phyloP scores from a whole-genome alignment of 2,329 filamentous ascomycete genomes.

The Beauveria rudraprayagi region DNA sequence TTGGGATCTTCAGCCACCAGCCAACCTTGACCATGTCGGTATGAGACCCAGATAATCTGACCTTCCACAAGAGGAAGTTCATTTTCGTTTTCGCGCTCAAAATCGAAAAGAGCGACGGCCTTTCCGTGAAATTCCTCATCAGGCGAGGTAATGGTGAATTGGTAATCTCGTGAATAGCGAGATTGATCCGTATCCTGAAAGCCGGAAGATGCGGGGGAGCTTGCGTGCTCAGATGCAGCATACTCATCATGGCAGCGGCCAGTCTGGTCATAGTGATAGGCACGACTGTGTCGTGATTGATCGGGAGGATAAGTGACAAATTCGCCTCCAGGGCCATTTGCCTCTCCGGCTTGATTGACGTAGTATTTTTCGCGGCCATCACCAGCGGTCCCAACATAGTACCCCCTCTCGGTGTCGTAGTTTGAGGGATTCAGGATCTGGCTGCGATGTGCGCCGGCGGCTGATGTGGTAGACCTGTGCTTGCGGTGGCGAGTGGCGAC shows the following conservation, averaged over 20 bases:
- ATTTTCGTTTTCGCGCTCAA: slow-evolving; percentile 91
- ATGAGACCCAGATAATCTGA: slow-evolving; percentile 93
- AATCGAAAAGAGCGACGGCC: slow-evolving; percentile 91
- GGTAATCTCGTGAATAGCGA: slow-evolving; percentile 83
- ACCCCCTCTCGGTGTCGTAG: slow-evolving; percentile 56
- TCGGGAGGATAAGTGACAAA: slow-evolving; percentile 70
- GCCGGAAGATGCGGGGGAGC: slow-evolving; percentile 50
- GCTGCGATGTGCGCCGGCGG: slow-evolving; percentile 36
- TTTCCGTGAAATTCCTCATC: slow-evolving; percentile 98
- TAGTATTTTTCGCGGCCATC: slow-evolving; percentile 72
- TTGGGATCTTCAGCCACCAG: slow-evolving; percentile 93
- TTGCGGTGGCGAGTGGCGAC: slow-evolving; percentile 80
- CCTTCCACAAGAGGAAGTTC: slow-evolving; percentile 88
- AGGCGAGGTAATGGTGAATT: slow-evolving; percentile 88
- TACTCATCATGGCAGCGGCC: slow-evolving; percentile 44
- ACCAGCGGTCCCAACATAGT: slow-evolving; percentile 56
- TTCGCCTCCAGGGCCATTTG: slow-evolving; percentile 70
- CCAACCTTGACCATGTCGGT: slow-evolving; percentile 94
- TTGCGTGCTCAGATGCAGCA: slow-evolving; percentile 51
- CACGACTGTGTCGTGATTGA: slow-evolving; percentile 50
- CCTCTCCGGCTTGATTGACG: slow-evolving; percentile 58
- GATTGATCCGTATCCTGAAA: slow-evolving; percentile 59
- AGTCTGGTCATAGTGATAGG: slow-evolving; percentile 34
- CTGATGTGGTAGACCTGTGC: slow-evolving; percentile 61
- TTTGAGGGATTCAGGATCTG: slow-evolving; percentile 39